Conservation (phyloP, 495 filamentous ascomycete genomes). For the Daldinia concentrica region DNA sequence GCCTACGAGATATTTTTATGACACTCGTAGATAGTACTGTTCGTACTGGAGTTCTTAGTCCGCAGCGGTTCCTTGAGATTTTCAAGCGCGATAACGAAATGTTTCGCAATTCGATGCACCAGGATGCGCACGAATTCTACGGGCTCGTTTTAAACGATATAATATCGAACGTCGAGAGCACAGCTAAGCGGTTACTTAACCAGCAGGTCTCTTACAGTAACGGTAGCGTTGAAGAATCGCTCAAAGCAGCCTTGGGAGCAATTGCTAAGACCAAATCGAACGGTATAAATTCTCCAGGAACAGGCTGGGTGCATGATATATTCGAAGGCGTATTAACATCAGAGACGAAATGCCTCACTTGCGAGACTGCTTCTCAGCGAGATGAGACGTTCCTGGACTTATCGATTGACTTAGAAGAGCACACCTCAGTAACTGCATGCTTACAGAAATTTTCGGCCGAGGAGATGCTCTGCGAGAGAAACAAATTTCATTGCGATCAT, state of each 20-base stretch:
- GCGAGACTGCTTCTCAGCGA: conserved; percentile 92
- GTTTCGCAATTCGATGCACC: conserved; percentile 96
- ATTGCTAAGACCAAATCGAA: conserved; percentile 51
- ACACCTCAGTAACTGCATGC: conserved; percentile 96
- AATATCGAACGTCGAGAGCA: conserved; percentile 89
- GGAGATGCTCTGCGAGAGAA: conserved; percentile 98
- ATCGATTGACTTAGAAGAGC: conserved; percentile 94
- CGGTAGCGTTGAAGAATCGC: conserved; percentile 50
- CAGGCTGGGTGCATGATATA: conserved; percentile 95
- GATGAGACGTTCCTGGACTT: conserved; percentile 96
- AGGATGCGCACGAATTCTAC: conserved; percentile 97
- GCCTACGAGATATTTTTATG: conserved; percentile 95
- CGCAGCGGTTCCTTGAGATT: conserved; percentile 91
- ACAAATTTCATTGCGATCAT: conserved; percentile 98
- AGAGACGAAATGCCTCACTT: conserved; percentile 95
- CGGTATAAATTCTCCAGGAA: conserved; percentile 57
- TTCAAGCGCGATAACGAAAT: conserved; percentile 94
- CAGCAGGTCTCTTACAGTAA: conserved; percentile 53
- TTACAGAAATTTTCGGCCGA: conserved; percentile 95
- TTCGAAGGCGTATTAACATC: conserved; percentile 96
- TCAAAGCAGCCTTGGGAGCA: conserved; percentile 58
- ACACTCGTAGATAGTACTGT: conserved; percentile 83
- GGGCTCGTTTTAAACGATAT: conserved; percentile 96
- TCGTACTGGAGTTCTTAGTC: conserved; percentile 90
- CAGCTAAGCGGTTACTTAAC: conserved; percentile 68